Base-by-base conservation (phyloP, 805 yeast genomes). In the Monosporozyma servazzii region DNA sequence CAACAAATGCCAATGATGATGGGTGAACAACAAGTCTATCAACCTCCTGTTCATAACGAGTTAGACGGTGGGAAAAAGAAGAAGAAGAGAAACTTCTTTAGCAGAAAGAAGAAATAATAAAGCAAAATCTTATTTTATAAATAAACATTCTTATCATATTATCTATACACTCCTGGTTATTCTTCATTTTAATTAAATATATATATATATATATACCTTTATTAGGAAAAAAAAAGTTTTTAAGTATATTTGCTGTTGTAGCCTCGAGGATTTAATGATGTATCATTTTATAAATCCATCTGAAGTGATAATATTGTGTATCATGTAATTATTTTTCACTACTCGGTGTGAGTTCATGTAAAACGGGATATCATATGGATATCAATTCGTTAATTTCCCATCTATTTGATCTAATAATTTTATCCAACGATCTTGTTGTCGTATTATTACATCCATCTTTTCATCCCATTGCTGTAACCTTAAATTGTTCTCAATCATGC, bases 81-180 rank as follows among this genome's bases (percentile, higher is more conserved):
- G 79, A 82, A 84, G 79, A 77, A 79, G 59, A 88, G 93, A 5
- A 69, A 88, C 47, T 89, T 91, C 64, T 88, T 96, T 49, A 77
- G 84, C 62, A 81, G 80, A 76, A 80, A 80, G 72, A 69, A 73
- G 58, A 56, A 56, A 30, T 44, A 44, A 30, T 30, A 20, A 11
- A 39, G n/a, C n/a, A 9, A 25, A 11, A 13, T 18, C 11, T 2
- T 30, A 9, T 43, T 33, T 31, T 48, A n/a, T 8, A 23, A 46
- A 36, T 17, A 17, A 25, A 36, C 31, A 33, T 33, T 33, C 37
- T 33, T 33, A 33, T 33, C 37, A 33, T 15, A 13, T 33, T 33
- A 15, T 42, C 29, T 42, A 42, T 42, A 25, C 31, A 42, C 25
- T 42, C 17, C 7, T 33, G 37, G 37, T 11, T 33, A 13, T 33